These are phyloP conservation scores for Exophiala xenobiotica DNA, from an alignment of 2,329 filamentous ascomycete species.

Conservation along the genomic window DNA sequence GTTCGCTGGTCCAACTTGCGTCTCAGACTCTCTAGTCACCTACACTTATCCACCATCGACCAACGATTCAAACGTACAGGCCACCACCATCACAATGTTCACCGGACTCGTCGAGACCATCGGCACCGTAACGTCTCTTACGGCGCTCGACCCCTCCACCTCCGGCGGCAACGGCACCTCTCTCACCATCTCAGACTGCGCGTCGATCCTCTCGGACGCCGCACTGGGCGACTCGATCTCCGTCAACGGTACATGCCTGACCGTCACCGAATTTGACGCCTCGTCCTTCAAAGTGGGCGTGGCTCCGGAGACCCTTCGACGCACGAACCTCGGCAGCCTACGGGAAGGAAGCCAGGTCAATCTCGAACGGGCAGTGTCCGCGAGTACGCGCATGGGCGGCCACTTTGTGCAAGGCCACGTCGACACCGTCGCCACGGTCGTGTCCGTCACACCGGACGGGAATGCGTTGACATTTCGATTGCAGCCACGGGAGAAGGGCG, in stretches of 20 bases:
- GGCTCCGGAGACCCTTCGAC: constrained; percentile 89
- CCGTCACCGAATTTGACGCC: constrained; percentile 70
- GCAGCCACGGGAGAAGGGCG: constrained; percentile 55
- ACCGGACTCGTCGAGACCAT: constrained; percentile 92
- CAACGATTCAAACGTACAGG: neutral
- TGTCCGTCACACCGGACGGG: constrained; percentile 73
- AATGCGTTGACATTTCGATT: constrained; percentile 89
- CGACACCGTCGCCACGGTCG: constrained; percentile 78
- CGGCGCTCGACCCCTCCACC: constrained; percentile 71
- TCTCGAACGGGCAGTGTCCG: constrained; percentile 88
- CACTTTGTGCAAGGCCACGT: constrained; percentile 99
- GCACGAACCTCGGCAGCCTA: constrained; percentile 87
- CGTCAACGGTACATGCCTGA: constrained; percentile 94
- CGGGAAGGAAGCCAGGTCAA: constrained; percentile 70
- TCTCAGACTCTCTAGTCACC: neutral
- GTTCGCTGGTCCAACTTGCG: too few species aligned
- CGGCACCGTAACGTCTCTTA: constrained; percentile 81
- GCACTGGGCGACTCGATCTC: constrained; percentile 90
- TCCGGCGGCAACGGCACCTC: constrained; percentile 78
- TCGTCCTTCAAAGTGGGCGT: constrained; percentile 81
- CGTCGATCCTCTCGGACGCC: constrained; percentile 76
- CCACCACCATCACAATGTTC: constrained; percentile 68
- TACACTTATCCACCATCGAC: neutral
- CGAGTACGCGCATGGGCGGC: constrained; percentile 91
- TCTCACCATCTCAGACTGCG: constrained; percentile 75